These are phyloP conservation scores for Incumbomyces lentus DNA, from an alignment of 2,329 filamentous ascomycete genomes.

Conservation along the genomic window DNA sequence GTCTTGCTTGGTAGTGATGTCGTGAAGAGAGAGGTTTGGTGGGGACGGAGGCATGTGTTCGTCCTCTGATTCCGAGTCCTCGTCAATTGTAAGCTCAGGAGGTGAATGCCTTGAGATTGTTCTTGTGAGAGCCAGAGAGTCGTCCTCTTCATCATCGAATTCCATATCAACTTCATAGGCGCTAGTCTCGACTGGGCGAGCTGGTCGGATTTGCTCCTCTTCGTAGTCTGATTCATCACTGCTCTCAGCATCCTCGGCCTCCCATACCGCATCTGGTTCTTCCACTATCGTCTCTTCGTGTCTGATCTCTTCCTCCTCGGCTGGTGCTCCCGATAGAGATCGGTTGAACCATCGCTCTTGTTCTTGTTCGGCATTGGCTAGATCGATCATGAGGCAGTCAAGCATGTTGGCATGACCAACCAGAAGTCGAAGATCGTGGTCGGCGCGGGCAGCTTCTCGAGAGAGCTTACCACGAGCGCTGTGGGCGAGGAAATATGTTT, in stretches of 20 bases:
- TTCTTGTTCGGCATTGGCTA: conserved; percentile 87
- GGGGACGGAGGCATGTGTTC: conserved; percentile 63
- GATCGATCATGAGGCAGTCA: conserved; percentile 82
- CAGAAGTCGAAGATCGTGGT: conserved; percentile 89
- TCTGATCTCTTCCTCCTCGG: conserved; percentile 55
- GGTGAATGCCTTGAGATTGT: conserved; percentile 57
- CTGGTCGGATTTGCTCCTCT: conserved; percentile 40
- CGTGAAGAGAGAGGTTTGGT: conserved; percentile 45
- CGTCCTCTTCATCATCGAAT: conserved; percentile 51
- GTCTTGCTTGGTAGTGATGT: conserved; percentile 51
- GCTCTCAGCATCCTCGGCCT: conserved; percentile 50
- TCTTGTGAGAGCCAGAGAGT: conserved; percentile 56
- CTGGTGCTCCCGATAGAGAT: conserved; percentile 67
- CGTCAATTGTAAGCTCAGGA: conserved; percentile 61
- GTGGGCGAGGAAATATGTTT: conserved; percentile 97
- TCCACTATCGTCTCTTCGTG: conserved; percentile 62
- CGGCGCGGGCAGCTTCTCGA: conserved; percentile 74
- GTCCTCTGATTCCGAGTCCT: conserved; percentile 58
- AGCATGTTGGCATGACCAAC: conserved; percentile 98
- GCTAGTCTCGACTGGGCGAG: conserved; percentile 46
- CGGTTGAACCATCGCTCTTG: conserved; percentile 98
- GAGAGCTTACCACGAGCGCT: conserved; percentile 95
- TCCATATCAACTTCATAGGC: conserved; percentile 37
- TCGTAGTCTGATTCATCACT: conserved; percentile 43
- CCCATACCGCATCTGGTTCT: conserved; percentile 61